phyloP scores from a whole-genome alignment of 257 asterid species.

The Solanum chilense region DNA sequence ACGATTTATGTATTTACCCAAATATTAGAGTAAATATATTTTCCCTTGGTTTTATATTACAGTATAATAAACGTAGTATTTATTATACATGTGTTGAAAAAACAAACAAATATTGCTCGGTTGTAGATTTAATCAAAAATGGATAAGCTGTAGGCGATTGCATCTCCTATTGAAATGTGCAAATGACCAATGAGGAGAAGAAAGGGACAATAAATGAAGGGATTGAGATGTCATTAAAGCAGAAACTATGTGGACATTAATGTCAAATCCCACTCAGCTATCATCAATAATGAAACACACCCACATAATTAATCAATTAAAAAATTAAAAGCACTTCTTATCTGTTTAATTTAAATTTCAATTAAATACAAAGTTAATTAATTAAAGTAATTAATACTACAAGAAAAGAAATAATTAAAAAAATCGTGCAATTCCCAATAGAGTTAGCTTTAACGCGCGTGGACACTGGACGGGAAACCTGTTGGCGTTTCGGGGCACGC shows the following conservation, averaged over 20 bases:
- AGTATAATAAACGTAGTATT: not conserved
- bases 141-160: not conserved
- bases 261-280: not conserved
- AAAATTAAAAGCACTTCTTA: not conserved
- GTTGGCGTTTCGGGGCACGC: slow-evolving; percentile 39
- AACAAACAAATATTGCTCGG: not conserved
- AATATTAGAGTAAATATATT: not conserved
- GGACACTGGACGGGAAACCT: slow-evolving; percentile 29
- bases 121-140: not conserved
- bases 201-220: not conserved
- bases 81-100: not conserved
- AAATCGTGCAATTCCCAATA: not conserved
- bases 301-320: not conserved
- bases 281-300: not conserved
- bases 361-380: too few species aligned
- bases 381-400: not conserved
- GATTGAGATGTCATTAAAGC: not conserved
- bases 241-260: not conserved
- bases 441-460: slow-evolving; percentile 17
- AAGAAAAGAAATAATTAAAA: not conserved
- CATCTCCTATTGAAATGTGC: not conserved
- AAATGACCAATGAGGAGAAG: not conserved
- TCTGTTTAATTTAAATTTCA: not conserved
- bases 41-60: not conserved
- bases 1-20: not conserved